Evolutionary conservation across 441 rosid species (phyloP), one percentile per base, ranked within the genome.

Genomic region (Adansonia grandidieri): DNA sequence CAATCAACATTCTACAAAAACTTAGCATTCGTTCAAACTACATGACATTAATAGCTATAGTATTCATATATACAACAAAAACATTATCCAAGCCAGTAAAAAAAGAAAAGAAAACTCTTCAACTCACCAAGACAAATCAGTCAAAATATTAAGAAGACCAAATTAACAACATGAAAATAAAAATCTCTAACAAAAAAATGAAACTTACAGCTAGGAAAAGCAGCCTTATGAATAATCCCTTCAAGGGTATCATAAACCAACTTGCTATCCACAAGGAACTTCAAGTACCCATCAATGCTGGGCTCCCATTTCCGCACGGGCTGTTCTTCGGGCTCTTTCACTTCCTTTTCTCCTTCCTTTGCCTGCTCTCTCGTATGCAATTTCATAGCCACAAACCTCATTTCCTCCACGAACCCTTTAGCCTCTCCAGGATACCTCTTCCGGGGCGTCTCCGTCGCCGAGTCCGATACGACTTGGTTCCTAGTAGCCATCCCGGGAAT

Each of bases 401-500:
- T 93, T 91, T 93, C 99, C 87, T 92, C 99, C 83, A 93, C 97
- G 77, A 95, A 93, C 48, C 98, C 99, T 75, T 93, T 95, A 0
- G 95, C 88, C 91, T 93, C 95, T 3, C 97, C 96, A 0, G 98
- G 98, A 75, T 91, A 91, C 68, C 97, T 84, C 86, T 83, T 90
- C 50, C 75, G 85, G 47, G 85, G 86, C 91, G 87, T 92, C 90
- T 90, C 96, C 0, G 93, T 86, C 47, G 93, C 86, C 3, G 92
- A 85, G 15, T 93, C 91, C 14, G 87, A 79, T 50, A 91, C 90
- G 19, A 80, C 75, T 62, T 73, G 71, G 19, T 32, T 48, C 73
- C 62, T 93, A 84, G 67, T 70, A 17, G 90, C 80, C 89, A 89
- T 87, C 64, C 78, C 80, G 5, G 72, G 32, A 79, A 81, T 42